Evolutionary conservation across 257 asterid genomes (phyloP), one percentile per base, ranked within the genome.

Genomic region (Agastache rugosa): DNA sequence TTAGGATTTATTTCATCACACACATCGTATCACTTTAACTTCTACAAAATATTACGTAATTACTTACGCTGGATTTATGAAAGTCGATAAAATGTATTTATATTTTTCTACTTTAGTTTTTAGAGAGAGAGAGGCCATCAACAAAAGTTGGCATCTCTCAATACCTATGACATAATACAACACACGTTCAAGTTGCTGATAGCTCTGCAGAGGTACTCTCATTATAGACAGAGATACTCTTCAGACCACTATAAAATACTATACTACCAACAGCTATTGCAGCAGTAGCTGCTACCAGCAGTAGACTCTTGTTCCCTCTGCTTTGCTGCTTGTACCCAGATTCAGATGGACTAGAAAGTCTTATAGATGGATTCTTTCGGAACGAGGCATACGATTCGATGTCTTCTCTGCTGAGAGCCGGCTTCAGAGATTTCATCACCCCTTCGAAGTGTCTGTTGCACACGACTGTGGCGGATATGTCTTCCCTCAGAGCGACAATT

Each of bases 401-500:
- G 3, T 87, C 97, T 73, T 85, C 92, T 60, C 56, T 23, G 9
- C 88, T 85, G n/a, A 89, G 87, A 8, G 88, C 93, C 6, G 97
- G 97, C 72, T 83, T 91, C 15, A 87, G 77, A 14, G 96, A 88
- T 61, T 74, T 74, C 85, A 76, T 31, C 29, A 83, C 99, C 0
- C 65, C 77, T 77, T 85, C 85, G 71, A 94, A 92, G 80, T 94
- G 99, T 11, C 90, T 72, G 77, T 78, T 73, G 75, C 90, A 84
- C 20, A 92, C 97, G 6, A 80, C 84, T 3, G 88, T 72, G 63
- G 97, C 94, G 0, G 92, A 81, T 75, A 90, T 90, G 79, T 88
- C 93, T 80, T 94, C 99, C 80, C 97, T 85, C 29, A 94, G 74
- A 73, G 99, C 99, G 60, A 85, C 88, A 1, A 88, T 90, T 64